phyloP scores from a whole-genome alignment of 371 early-diverging fungal genomes.

The Mucor indicus region DNA sequence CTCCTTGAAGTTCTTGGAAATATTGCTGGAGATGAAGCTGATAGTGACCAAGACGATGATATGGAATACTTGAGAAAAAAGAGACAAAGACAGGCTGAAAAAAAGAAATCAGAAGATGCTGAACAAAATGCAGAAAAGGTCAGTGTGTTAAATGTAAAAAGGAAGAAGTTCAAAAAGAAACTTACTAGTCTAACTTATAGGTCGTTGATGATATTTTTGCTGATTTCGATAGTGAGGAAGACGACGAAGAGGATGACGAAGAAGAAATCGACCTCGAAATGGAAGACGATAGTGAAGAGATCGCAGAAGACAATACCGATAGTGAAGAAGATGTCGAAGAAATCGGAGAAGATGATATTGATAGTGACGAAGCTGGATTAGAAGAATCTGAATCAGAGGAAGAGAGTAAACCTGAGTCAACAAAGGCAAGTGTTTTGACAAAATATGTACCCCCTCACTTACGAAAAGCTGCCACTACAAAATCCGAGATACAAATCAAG shows the following conservation, averaged over 20 bases:
- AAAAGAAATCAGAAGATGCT: constrained; percentile 33
- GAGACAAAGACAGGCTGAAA: constrained; percentile 34
- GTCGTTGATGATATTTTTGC: constrained; percentile 34
- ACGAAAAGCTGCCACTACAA: constrained; percentile 55
- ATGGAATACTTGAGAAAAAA: constrained; percentile 44
- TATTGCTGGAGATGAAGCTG: constrained; percentile 17
- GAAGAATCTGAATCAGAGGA: constrained; percentile 16
- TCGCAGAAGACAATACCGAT: constrained; percentile 20
- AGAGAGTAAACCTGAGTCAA: background rate
- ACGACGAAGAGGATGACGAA: constrained; percentile 1
- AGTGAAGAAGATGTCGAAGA: constrained; percentile 14
- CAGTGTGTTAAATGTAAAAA: constrained; percentile 19
- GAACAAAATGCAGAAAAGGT: constrained; percentile 44
- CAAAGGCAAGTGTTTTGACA: constrained; percentile 5
- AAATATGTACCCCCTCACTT: constrained; percentile 91
- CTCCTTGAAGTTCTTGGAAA: constrained; percentile 41
- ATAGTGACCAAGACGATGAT: constrained; percentile 25
- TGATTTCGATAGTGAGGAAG: constrained; percentile 19
- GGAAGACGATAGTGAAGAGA: constrained; percentile 4
- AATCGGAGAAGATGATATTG: constrained; percentile 14
- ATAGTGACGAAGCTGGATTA: constrained; percentile 11
- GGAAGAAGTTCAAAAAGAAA: background rate
- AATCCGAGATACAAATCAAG: constrained; percentile 61
- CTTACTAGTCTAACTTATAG: too few species aligned
- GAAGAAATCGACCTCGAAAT: constrained; percentile 8